A percentile compares a stretch with the other conserved stretches of the same genome.
Conservation (phyloP, 495 filamentous ascomycete genomes). For the Neurospora sp. region DNA sequence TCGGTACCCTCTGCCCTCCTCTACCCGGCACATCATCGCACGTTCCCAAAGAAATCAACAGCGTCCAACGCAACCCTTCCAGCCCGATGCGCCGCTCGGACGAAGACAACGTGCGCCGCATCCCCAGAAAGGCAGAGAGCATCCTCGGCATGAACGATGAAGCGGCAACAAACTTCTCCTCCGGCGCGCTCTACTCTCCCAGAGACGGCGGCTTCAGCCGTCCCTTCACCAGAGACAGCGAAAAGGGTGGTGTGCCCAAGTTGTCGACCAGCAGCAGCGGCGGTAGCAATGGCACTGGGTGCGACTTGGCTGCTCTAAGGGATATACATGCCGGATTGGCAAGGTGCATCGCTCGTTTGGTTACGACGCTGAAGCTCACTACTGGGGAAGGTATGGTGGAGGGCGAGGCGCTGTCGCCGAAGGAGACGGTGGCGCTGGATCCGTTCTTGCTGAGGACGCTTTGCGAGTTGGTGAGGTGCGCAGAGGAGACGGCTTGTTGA, state of each 20-base stretch:
- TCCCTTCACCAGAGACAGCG: conserved; percentile 10
- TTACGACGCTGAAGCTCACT: conserved; percentile 26
- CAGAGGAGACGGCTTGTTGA: conserved; percentile 18
- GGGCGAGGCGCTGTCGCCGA: neutral
- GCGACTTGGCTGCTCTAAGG: conserved; percentile 7
- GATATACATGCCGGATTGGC: conserved; percentile 28
- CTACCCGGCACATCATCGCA: neutral
- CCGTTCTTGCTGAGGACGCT: conserved; percentile 30
- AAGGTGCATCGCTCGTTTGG: conserved; percentile 26
- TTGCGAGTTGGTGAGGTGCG: conserved; percentile 31
- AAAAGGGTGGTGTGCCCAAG: neutral
- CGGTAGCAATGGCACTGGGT: neutral
- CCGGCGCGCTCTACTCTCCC: neutral
- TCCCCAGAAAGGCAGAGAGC: conserved; percentile 31
- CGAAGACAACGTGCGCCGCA: conserved; percentile 9
- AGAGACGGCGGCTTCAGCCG: neutral
- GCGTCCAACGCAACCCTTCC: neutral
- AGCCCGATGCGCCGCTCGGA: conserved; percentile 3
- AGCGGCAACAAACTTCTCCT: neutral
- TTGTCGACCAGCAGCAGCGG: neutral
- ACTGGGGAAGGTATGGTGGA: conserved; percentile 3
- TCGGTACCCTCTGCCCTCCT: conserved; percentile 33
- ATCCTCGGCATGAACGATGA: conserved; percentile 26
- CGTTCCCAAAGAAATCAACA: neutral
- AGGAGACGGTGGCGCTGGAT: conserved; percentile 17